phyloP scores from a whole-genome alignment of 148 eudicot genomes.

The Rhododendron henanense region DNA sequence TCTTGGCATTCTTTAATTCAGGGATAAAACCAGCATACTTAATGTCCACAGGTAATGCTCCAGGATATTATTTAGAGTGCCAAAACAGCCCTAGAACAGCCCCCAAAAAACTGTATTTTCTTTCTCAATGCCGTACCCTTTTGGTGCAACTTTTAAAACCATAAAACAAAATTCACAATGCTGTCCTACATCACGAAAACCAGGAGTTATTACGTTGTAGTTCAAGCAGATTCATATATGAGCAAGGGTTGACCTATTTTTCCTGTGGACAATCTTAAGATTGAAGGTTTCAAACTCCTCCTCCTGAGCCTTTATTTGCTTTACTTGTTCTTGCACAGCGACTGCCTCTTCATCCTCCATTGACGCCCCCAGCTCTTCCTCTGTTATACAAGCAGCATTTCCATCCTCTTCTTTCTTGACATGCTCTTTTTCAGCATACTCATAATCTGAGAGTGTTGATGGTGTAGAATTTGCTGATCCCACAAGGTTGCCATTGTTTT shows the following conservation, averaged over 20 bases:
- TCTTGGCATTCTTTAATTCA: not conserved
- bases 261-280: conserved; percentile 92
- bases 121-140: not conserved
- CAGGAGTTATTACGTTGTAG: not conserved
- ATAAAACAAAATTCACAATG: not conserved
- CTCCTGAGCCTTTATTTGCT: conserved; percentile 96
- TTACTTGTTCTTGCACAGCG: conserved; percentile 99
- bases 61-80: not conserved
- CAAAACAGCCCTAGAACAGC: not conserved
- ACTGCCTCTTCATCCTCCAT: conserved; percentile 96
- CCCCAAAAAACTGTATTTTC: not conserved
- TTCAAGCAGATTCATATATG: not conserved
- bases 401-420: conserved; percentile 48
- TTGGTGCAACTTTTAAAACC: not conserved
- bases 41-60: not conserved
- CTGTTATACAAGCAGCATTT: conserved; percentile 37
- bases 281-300: conserved; percentile 96
- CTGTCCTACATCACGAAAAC: not conserved
- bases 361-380: conserved; percentile 64
- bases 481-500: conserved; percentile 40
- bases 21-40: not conserved
- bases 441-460: conserved; percentile 71
- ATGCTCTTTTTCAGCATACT: conserved; percentile 51
- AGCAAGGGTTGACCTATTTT: conserved; percentile 65
- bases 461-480: conserved; percentile 76